Base-by-base conservation (phyloP, 129 eudicot genomes). In the Silybum marianum region DNA sequence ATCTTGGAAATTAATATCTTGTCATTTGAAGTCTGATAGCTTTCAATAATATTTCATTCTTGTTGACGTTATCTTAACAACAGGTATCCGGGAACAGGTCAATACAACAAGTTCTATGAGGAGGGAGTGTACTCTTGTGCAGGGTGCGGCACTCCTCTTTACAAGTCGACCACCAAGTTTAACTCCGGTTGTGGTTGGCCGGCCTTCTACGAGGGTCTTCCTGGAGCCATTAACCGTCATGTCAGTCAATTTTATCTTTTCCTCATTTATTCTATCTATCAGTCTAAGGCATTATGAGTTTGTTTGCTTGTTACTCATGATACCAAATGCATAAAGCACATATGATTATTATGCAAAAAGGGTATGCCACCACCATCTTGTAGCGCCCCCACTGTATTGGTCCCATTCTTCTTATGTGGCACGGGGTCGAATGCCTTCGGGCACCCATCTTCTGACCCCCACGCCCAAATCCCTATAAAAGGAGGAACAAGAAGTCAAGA, bases 101-200 rank as follows among this genome's bases (percentile, higher is more conserved):
- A 81, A 63, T 96, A 96, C 62, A 71, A 96, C 89, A 91, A 96
- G 86, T 86, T 91, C 82, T 88, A 28, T 23, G 92, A 73, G 9
- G 98, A 93, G 19, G 99, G 99, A 72, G 74, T 87, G n/a, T 96
- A 91, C 83, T 48, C 87, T 25, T 96, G 99, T 73, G 97, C 97
- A 24, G 99, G 98, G 24, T 96, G 99, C 73, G 88, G 73, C 23
- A 91, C 98, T 76, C 96, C 99, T 34, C 99, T 96, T 9, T 96
- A 96, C 88, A 93, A 82, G 70, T 96, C 99, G 44, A 91, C 98
- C 0, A 86, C 99, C 23, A 96, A 96, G 85, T 96, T 96, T 51
- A 87, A 93, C 83, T 96, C 99, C 0, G 93, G 97, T 1, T 96
- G 99, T 82, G 99, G 99, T 67, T 96, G 99, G 99, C 99, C 99